Conservation (phyloP, 371 early-diverging fungal species). For the Actinomucor elegans region DNA sequence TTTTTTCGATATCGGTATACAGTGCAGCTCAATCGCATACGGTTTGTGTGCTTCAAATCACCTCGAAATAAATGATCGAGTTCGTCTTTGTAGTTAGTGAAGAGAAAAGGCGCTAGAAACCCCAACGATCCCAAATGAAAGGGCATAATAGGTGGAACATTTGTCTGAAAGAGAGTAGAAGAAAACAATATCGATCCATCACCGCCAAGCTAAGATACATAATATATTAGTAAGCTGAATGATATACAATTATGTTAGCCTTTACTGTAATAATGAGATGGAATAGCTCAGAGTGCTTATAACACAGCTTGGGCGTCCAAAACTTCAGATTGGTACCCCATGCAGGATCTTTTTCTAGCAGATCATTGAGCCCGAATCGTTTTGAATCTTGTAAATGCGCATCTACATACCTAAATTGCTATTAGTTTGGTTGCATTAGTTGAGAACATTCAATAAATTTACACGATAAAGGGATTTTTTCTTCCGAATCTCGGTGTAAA, state of each 20-base stretch:
- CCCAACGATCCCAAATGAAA: slow-evolving; percentile 90
- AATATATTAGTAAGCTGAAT: not conserved
- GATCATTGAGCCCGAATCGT: slow-evolving; percentile 52
- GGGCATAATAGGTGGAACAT: slow-evolving; percentile 87
- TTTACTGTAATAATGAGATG: slow-evolving; percentile 73
- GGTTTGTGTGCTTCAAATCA: slow-evolving; percentile 64
- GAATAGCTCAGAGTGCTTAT: slow-evolving; percentile 62
- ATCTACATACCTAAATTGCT: slow-evolving; percentile 57
- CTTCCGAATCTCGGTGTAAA: slow-evolving; percentile 44
- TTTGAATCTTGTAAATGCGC: slow-evolving; percentile 53
- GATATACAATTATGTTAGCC: not conserved
- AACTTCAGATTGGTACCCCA: slow-evolving; percentile 56
- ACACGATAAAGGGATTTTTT: slow-evolving; percentile 63
- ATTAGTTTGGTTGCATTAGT: too few species aligned
- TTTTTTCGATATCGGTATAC: slow-evolving; percentile 58
- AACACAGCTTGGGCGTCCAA: slow-evolving; percentile 79
- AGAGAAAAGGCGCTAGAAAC: slow-evolving; percentile 86
- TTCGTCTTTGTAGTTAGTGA: slow-evolving; percentile 51
- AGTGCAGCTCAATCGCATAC: slow-evolving; percentile 86
- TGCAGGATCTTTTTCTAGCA: slow-evolving; percentile 41
- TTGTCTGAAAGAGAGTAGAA: slow-evolving; percentile 84
- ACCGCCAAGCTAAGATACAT: slow-evolving; percentile 84
- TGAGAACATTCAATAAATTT: slow-evolving; percentile 19
- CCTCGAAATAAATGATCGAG: slow-evolving; percentile 57
- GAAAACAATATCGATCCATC: slow-evolving; percentile 89